phyloP scores from a whole-genome alignment of 176 grass and related monocot species.

The Hyparrhenia diplandra region DNA sequence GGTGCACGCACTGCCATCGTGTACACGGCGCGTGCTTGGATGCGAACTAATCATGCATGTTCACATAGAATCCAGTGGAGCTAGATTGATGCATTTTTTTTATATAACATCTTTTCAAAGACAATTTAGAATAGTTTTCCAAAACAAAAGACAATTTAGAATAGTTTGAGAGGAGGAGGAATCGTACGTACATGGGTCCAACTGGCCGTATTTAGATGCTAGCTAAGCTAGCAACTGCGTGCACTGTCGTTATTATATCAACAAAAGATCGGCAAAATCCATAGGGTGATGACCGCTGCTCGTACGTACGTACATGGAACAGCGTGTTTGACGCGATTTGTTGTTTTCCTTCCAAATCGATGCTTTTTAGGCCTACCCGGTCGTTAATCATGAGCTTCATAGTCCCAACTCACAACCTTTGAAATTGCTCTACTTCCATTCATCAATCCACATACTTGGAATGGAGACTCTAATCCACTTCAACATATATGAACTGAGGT shows the following conservation, averaged over 20 bases:
- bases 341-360: background rate
- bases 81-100: too few species aligned
- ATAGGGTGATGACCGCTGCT: background rate
- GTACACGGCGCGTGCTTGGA: conserved; percentile 5
- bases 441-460: too few species aligned
- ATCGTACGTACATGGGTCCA: background rate
- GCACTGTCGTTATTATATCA: background rate
- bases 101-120: background rate
- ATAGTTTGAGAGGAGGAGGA: background rate
- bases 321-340: conserved; percentile 16
- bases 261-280: conserved; percentile 3
- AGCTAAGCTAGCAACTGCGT: background rate
- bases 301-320: background rate
- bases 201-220: conserved; percentile 14
- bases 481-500: too few species aligned
- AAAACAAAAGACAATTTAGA: background rate
- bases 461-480: too few species aligned
- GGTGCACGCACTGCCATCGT: background rate
- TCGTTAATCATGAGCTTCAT: too few species aligned
- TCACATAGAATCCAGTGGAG: background rate
- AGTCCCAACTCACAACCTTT: too few species aligned
- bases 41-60: background rate
- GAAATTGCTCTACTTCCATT: too few species aligned
- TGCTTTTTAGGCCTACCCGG: background rate
- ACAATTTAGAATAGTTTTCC: background rate